Evolutionary conservation across 257 asterid species (phyloP).

Genomic region (Mitragyna speciosa): DNA sequence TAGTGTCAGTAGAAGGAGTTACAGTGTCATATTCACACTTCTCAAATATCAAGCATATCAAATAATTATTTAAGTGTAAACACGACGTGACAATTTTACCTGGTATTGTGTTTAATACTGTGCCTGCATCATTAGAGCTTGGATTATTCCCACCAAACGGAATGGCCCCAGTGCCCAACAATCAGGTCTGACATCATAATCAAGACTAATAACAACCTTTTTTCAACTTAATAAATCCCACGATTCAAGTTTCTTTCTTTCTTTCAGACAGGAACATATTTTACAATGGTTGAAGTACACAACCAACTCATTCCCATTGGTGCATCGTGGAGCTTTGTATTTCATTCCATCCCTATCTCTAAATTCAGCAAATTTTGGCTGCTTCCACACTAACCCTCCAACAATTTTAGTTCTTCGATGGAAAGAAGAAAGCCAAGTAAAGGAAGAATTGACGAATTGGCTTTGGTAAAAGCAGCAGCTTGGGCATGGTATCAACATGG

Average conservation of each 20-base stretch:
- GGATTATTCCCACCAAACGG: conserved; percentile 10
- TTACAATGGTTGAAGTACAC: conserved; percentile 3
- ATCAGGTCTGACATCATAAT: conserved; percentile 10
- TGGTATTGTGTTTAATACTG: too few relatives aligned
- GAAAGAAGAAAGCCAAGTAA: conserved; percentile 27
- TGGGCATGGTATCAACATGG: conserved; percentile 65
- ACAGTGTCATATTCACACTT: too few relatives aligned
- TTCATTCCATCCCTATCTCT: conserved; percentile 7
- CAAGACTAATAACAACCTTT: neutral
- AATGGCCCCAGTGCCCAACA: neutral
- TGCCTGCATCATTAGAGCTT: too few relatives aligned
- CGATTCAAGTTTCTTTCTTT: neutral
- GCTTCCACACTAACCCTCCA: conserved; percentile 4
- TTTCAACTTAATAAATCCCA: neutral
- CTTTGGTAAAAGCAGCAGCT: conserved; percentile 52
- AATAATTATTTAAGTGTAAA: too few relatives aligned
- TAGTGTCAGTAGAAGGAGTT: too few relatives aligned
- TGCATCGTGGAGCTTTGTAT: conserved; percentile 13
- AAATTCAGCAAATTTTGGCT: neutral
- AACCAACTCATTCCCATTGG: conserved; percentile 2
- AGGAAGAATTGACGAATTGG: conserved; percentile 35
- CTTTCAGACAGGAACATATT: conserved; percentile 7
- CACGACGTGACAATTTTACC: too few relatives aligned
- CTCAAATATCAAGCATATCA: too few relatives aligned
- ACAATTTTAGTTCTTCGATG: neutral